Evolutionary conservation across 148 eudicot species (phyloP), one percentile per base, ranked within the genome.

Genomic region (Rhododendron williamsianum): DNA sequence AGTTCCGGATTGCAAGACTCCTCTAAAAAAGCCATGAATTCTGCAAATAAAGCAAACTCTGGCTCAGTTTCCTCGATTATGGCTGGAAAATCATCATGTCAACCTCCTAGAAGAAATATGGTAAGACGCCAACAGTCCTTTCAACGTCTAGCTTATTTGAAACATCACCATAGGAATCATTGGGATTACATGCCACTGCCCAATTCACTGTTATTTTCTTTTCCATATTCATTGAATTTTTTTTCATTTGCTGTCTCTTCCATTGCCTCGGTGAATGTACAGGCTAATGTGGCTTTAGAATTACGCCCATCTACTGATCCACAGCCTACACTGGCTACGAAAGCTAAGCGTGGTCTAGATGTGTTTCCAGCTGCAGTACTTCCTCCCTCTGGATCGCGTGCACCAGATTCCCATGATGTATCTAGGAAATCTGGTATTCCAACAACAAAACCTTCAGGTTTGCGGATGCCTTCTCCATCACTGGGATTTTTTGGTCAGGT

Each of bases 401-500:
- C 86, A 86, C 67, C 38, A 77, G 87, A 87, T 81, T 69, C 90
- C 86, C 83, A 49, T 82, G 67, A 86, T 82, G 88, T 81, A 80
- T 73, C 87, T 41, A 67, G 74, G 30, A 84, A 77, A 86, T 69
- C 72, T 84, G 87, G 67, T 84, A 82, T 81, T 83, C 92, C 88
- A 89, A 84, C 91, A 51, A 51, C 51, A 49, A 94, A 91, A 89
- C 96, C 96, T 48, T 95, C 99, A 56, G 95, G 98, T 74, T 91
- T 97, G 91, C 90, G 98, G 77, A 94, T 92, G 98, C 98, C 98
- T 76, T 94, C 99, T 15, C 99, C 99, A 54, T 97, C 98, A n/a
- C 86, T 95, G 82, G 91, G 91, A 49, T 97, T 93, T 87, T 97
- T 97, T 86, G 87, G 94, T 65, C 95, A 93, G 99, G 98, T 97